Evolutionary conservation across 495 filamentous ascomycete genomes (phyloP).

Genomic region (Darksidea phi): DNA sequence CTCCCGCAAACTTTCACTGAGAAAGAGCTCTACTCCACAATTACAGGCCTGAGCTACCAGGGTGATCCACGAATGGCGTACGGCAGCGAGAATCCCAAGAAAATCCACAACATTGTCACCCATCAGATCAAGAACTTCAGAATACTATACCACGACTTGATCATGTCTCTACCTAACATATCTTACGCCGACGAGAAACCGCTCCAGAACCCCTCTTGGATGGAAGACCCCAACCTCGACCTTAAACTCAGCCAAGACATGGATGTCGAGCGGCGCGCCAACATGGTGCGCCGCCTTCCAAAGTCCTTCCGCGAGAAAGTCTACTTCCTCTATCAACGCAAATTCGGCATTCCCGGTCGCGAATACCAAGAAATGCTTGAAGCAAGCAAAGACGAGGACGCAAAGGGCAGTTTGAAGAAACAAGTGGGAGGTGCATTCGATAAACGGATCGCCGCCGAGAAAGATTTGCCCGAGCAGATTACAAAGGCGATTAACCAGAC

Average conservation of each 20-base stretch:
- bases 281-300: constrained; percentile 92
- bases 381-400: constrained; percentile 65
- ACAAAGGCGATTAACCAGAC: constrained; percentile 76
- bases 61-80: constrained; percentile 92
- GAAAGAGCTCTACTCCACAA: constrained; percentile 80
- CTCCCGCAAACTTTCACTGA: constrained; percentile 83
- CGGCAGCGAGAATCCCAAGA: constrained; percentile 83
- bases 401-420: constrained; percentile 60
- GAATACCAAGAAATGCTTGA: constrained; percentile 89
- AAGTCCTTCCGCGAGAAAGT: constrained; percentile 82
- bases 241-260: constrained; percentile 77
- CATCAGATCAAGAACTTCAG: constrained; percentile 90
- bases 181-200: constrained; percentile 69
- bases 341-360: constrained; percentile 75
- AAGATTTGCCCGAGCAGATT: constrained; percentile 65
- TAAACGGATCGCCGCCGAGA: constrained; percentile 73
- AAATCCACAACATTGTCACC: constrained; percentile 88
- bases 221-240: constrained; percentile 48
- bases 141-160: constrained; percentile 81
- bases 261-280: constrained; percentile 82
- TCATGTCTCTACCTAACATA: constrained; percentile 86
- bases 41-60: constrained; percentile 87
- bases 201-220: constrained; percentile 35
- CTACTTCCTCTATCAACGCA: constrained; percentile 90
- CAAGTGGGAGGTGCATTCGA: constrained; percentile 83